Evolutionary conservation across 2,329 filamentous ascomycete genomes (phyloP).

Genomic region (Hortaea sp.): DNA sequence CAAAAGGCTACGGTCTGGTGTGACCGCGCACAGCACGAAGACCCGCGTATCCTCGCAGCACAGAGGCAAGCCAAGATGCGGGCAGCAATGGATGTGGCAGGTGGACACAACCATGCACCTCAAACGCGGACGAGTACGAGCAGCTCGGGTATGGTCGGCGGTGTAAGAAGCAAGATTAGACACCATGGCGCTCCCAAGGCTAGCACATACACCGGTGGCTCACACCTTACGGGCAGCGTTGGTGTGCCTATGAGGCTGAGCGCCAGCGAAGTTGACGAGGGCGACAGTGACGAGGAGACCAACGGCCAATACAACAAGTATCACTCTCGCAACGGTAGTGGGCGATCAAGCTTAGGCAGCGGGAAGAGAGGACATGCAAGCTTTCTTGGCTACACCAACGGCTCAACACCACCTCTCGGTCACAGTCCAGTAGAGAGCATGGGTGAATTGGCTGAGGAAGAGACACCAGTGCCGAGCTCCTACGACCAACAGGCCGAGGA

Average conservation of each 20-base stretch:
- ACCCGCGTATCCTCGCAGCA: constrained; percentile 71
- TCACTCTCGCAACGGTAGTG: constrained; percentile 65
- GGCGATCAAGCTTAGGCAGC: constrained; percentile 52
- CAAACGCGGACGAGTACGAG: constrained; percentile 19
- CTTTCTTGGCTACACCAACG: constrained; percentile 31
- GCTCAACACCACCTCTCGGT: constrained; percentile 43
- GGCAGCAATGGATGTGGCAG: constrained; percentile 73
- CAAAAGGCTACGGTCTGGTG: constrained; percentile 99
- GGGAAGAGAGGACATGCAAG: constrained; percentile 31
- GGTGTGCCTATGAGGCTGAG: constrained; percentile 86
- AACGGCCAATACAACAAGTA: constrained; percentile 28
- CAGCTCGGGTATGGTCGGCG: constrained; percentile 29
- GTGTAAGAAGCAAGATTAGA: constrained; percentile 73
- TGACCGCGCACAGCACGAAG: constrained; percentile 84
- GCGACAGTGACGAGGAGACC: constrained; percentile 65
- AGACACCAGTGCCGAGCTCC: constrained; percentile 35
- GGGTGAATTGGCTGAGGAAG: constrained; percentile 32
- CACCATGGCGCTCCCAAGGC: constrained; percentile 75
- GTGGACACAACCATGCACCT: constrained; percentile 35
- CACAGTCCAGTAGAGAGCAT: constrained; percentile 30
- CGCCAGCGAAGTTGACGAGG: constrained; percentile 89
- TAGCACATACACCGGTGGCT: constrained; percentile 62
- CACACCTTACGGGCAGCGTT: constrained; percentile 57
- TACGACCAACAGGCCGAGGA: constrained; percentile 22
- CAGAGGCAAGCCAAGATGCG: constrained; percentile 80